Base-by-base conservation (phyloP, 139 green algal genomes). In the Deuterostichococcus epilithicus region DNA sequence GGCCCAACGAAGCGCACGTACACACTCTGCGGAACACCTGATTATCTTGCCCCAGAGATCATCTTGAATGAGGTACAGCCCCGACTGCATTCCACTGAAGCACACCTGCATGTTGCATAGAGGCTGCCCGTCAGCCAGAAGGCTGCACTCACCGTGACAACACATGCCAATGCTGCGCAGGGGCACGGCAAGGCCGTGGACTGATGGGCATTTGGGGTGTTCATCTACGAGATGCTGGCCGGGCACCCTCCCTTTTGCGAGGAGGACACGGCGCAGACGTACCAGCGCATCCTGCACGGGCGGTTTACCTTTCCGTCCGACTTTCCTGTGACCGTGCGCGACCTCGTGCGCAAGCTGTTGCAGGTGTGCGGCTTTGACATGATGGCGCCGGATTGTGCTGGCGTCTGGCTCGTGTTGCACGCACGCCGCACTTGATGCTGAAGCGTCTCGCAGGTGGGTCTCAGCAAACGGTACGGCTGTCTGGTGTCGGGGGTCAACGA, bases 191-290 rank as follows among this genome's bases (percentile, higher is more conserved):
- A 79, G 58, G 74, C 79, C 18, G 92, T 96, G 23, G 93, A 97
- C 87, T 92, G 89, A 77, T 97, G 93, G 93, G 86, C 90, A 1
- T 88, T 96, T 58, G 93, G 92, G 44, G 88, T 97, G n/a, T 78
- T 97, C 5, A 75, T 92, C 1, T 97, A 91, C 66, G 92, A 97
- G 83, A 88, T 97, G 79, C 75, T 97, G 32, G 84, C 90, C 23
- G 78, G 92, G 91, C 92, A 86, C 79, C 88, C 91, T 13, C 91
- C 91, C 10, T 96, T 95, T 68, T 92, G 86, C 75, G 86, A 95
- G 33, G 83, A 90, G 25, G 87, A 93, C 72, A 74, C 84, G 30
- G 84, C 82, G 28, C 63, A 76, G 3, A 93, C 82, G 4, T 92
- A 93, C 80, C 78, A 86, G 69, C 85, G 83, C 34, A 86, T 90